A percentile compares a stretch with the other conserved stretches of the same genome.
Evolutionary conservation across 2,329 filamentous ascomycete genomes (phyloP).

Genomic region (Cytospora piceae): DNA sequence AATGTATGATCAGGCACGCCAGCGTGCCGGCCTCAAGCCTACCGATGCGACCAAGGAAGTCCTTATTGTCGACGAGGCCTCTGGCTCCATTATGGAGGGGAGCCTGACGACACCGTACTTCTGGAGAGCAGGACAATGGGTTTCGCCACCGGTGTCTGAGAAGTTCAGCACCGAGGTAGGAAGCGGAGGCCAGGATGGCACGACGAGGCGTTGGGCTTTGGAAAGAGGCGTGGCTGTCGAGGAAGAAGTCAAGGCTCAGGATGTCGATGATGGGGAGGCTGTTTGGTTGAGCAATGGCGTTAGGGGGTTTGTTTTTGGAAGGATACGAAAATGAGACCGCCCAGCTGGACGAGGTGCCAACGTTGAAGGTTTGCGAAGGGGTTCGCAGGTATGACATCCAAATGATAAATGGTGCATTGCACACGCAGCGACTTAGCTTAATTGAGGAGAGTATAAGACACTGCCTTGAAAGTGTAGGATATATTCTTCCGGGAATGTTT

Average conservation of each 20-base stretch:
- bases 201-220: constrained; percentile 82
- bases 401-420: not conserved
- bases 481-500: not conserved
- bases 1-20: constrained; percentile 72
- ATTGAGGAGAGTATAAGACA: not conserved
- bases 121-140: constrained; percentile 72
- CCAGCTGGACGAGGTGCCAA: not conserved
- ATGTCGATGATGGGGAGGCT: constrained; percentile 71
- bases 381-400: not conserved
- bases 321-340: constrained; percentile 33
- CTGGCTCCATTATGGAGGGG: constrained; percentile 79
- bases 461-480: not conserved
- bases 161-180: constrained; percentile 44
- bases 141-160: constrained; percentile 71
- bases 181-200: constrained; percentile 81
- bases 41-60: constrained; percentile 66
- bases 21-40: constrained; percentile 58
- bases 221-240: constrained; percentile 70
- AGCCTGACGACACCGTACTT: constrained; percentile 84
- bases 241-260: constrained; percentile 60
- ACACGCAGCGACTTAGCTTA: not conserved
- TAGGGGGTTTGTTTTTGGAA: constrained; percentile 70
- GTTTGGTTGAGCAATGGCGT: constrained; percentile 91
- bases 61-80: constrained; percentile 66
- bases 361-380: not conserved